phyloP scores from a whole-genome alignment of 306 rosid species.

The Begonia loranthoides region DNA sequence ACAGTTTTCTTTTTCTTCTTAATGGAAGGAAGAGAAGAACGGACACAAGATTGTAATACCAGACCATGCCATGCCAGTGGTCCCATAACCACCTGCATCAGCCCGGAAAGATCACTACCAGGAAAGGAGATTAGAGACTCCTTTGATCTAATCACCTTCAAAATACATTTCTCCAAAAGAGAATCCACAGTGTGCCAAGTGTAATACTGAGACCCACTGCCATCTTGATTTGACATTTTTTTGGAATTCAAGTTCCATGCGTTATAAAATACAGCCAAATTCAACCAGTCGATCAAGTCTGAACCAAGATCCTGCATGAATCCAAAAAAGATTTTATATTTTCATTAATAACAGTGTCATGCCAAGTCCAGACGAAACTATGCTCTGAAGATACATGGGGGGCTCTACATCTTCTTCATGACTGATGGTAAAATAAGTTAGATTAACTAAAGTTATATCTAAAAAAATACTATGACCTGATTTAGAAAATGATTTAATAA shows the following conservation, averaged over 20 bases:
- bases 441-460: too few species aligned
- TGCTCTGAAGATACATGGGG: too few species aligned
- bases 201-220: conserved; percentile 22
- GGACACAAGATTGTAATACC: conserved; percentile 61
- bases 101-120: conserved; percentile 33
- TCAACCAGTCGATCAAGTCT: conserved; percentile 82
- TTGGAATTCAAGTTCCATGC: conserved; percentile 72
- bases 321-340: conserved; percentile 1
- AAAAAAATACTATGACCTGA: too few species aligned
- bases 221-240: conserved; percentile 34
- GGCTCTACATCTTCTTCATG: too few species aligned
- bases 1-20: conserved; percentile 89
- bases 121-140: conserved; percentile 38
- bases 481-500: too few species aligned
- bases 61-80: conserved; percentile 95
- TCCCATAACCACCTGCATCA: conserved; percentile 68
- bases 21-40: conserved; percentile 63
- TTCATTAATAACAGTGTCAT: not conserved
- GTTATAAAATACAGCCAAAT: conserved; percentile 66
- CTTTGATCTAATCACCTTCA: conserved; percentile 30
- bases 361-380: not conserved
- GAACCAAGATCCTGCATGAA: conserved; percentile 48
- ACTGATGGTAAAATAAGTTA: too few species aligned
- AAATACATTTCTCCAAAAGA: conserved; percentile 50
- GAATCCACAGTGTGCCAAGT: conserved; percentile 56